These are phyloP conservation scores for Fremontodendron californicum DNA, from an alignment of 345 rosid species.

Conservation along the genomic window DNA sequence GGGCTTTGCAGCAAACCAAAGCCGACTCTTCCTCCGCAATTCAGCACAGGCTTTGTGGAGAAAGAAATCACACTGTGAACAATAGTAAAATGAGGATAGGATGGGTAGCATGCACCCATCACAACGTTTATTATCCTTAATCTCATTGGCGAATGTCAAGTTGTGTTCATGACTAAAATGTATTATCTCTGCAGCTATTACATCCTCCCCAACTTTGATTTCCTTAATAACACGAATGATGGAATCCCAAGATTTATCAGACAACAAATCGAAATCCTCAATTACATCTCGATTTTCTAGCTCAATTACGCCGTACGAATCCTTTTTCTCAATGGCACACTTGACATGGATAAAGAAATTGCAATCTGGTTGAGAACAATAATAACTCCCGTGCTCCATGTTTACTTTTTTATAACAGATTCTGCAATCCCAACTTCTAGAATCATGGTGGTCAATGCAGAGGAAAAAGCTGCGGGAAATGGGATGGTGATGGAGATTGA, in stretches of 20 bases:
- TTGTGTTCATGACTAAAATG: slow-evolving; percentile 14
- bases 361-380: slow-evolving; percentile 1
- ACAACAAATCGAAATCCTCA: not conserved
- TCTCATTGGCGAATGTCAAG: not conserved
- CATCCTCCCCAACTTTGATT: not conserved
- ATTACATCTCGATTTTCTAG: not conserved
- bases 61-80: slow-evolving; percentile 19
- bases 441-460: not conserved
- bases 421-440: not conserved
- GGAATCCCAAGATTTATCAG: not conserved
- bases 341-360: slow-evolving; percentile 14
- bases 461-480: not conserved
- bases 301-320: slow-evolving; percentile 2
- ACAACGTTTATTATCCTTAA: not conserved
- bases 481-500: not conserved
- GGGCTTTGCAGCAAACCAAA: not conserved
- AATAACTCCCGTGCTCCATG: not conserved
- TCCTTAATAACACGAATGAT: not conserved
- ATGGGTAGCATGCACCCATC: slow-evolving; percentile 22
- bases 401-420: not conserved
- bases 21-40: slow-evolving; percentile 9
- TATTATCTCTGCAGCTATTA: slow-evolving; percentile 4
- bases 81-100: slow-evolving; percentile 11
- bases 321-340: slow-evolving; percentile 16
- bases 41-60: slow-evolving; percentile 26